Base-by-base conservation (phyloP, 495 filamentous ascomycete species). In the Pseudomonodictys pantanalensis region DNA sequence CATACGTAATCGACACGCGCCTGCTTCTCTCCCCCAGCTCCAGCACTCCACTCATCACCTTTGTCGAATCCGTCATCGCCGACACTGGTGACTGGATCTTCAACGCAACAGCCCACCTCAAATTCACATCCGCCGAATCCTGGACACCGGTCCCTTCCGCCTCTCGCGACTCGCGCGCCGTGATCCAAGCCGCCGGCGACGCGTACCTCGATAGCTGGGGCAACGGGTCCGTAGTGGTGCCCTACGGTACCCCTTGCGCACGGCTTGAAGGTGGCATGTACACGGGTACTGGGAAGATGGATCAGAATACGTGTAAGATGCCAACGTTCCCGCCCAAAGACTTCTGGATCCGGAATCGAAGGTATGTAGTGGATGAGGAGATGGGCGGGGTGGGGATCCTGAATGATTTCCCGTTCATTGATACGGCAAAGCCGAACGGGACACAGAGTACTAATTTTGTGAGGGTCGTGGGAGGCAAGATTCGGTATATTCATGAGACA, bases 241-340 rank as follows among this genome's bases (percentile, higher is more conserved):
- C 78, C 1, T 78, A 74, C 50, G 76, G 76, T 1, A 76, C 68
- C 9, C 78, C 77, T 20, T 80, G 78, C 53, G 71, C 75, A 0
- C 68, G 78, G 1, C 70, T 80, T 56, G 77, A 80, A 55, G 78
- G 78, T 8, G 77, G 78, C 5, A 32, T 45, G 39, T 59, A 58
- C 26, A 59, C 61, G n/a, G 55, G 55, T 7, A 44, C 43, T 17
- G 41, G 33, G 20, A 41, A 18, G 3, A 35, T 58, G 47, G 28
- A 8, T 0, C 25, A 44, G 6, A 66, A 59, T 45, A 58, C 50
- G 33, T 66, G 58, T 17, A 42, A 48, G 12, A 66, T 66, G 28
- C 67, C 69, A 48, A 29, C 59, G 25, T 56, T 57, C 24, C 45
- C 43, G n/a, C 29, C n/a, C n/a, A n/a, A 51, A 18, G 28, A 69